Base-by-base conservation (phyloP, 2,329 filamentous ascomycete genomes). In the Neofusicoccum kwambonambiense region DNA sequence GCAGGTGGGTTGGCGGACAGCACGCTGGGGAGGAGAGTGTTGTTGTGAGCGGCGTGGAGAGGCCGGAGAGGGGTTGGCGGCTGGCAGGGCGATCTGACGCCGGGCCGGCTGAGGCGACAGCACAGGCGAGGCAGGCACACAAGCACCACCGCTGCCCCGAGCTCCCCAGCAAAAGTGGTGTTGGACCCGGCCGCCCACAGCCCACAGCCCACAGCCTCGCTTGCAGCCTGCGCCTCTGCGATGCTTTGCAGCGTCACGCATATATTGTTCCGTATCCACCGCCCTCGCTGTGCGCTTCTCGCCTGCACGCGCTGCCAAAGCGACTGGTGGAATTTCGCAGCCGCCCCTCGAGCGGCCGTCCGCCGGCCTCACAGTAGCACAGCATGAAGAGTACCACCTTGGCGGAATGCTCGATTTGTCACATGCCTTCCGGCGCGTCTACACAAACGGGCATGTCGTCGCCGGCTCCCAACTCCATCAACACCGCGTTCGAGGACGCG, bases 1-100 rank as follows among this genome's bases (percentile, higher is more conserved):
- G 8, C 19, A 1, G 37, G 51, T 13, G 54, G 22, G n/a, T 39
- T 19, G 39, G 44, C 39, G 39, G 44, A 39, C 35, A 58, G 54
- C 39, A 58, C 54, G 54, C 41, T 45, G 41, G 54, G 39, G 54
- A 22, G 39, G 15, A 58, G 27, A 12, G 37, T 39, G 54, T 44
- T 34, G 54, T 58, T 44, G 19, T 58, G 54, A 34, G 54, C 54
- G 54, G 54, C 54, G 41, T 37, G 27, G 22, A 12, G 54, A 44
- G 54, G 54, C 39, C 54, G 54, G 39, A 58, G 54, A 58, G 54
- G 54, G 54, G 54, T 58, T 58, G 54, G 54, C 54, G 54, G 54
- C 39, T 58, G 54, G 54, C 27, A 58, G 39, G 54, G 37, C 37
- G 37, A 39, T 39, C 37, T 39, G 37, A 39, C 37, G 35, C 52